Evolutionary conservation across 768 basidiomycete genomes (phyloP).

Genomic region (Leccinum variicolor): DNA sequence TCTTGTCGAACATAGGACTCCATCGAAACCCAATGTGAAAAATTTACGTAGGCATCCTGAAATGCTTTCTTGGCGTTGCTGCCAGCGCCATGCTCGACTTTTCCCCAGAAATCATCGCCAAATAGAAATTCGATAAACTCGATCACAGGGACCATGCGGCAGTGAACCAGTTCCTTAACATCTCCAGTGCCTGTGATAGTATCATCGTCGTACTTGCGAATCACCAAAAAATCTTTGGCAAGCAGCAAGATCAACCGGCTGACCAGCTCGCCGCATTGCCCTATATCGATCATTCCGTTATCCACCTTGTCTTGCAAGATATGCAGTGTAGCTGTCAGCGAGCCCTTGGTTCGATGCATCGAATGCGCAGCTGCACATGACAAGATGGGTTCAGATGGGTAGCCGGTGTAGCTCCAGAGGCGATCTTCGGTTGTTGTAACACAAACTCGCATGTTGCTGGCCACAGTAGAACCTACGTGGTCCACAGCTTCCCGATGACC

Average conservation of each 20-base stretch:
- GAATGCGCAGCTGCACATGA: background rate
- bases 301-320: background rate
- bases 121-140: constrained; percentile 4
- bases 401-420: background rate
- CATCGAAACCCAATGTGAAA: background rate
- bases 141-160: background rate
- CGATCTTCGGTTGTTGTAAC: background rate
- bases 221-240: background rate
- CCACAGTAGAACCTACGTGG: background rate
- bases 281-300: background rate
- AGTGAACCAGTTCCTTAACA: background rate
- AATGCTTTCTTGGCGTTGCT: background rate
- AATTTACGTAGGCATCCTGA: background rate
- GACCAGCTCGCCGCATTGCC: constrained; percentile 7
- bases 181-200: background rate
- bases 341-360: background rate
- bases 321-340: background rate
- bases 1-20: background rate
- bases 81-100: background rate
- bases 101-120: background rate
- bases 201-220: background rate
- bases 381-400: background rate
- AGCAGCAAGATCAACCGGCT: background rate
- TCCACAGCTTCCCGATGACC: background rate
- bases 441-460: background rate